These are phyloP conservation scores for Trichoderma hamatum DNA, from an alignment of 2,329 filamentous ascomycete species.

Conservation along the genomic window DNA sequence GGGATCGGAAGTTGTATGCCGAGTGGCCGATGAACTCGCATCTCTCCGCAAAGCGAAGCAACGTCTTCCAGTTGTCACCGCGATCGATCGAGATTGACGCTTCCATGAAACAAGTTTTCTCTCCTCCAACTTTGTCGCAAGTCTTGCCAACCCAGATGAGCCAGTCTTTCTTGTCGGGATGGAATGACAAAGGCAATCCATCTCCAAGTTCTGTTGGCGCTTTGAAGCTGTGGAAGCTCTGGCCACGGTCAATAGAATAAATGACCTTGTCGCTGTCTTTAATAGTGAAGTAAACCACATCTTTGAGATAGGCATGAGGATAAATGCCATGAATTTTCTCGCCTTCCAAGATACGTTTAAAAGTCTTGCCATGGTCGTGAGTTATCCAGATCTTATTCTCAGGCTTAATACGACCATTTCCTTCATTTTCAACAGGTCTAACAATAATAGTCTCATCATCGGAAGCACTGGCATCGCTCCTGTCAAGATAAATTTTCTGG, in stretches of 20 bases:
- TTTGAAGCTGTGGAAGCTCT: constrained; percentile 72
- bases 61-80: constrained; percentile 75
- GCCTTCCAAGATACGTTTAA: constrained; percentile 70
- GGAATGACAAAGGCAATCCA: constrained; percentile 68
- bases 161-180: constrained; percentile 85
- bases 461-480: constrained; percentile 63
- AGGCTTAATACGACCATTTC: constrained; percentile 37
- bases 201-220: constrained; percentile 59
- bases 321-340: constrained; percentile 72
- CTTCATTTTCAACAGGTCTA: constrained; percentile 47
- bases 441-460: constrained; percentile 73
- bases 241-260: constrained; percentile 80
- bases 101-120: constrained; percentile 66
- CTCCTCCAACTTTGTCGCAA: constrained; percentile 59
- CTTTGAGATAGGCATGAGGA: constrained; percentile 79
- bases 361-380: constrained; percentile 85
- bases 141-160: constrained; percentile 84
- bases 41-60: constrained; percentile 73
- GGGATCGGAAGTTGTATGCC: constrained; percentile 56
- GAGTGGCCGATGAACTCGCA: constrained; percentile 83
- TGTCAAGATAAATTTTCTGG: constrained; percentile 76
- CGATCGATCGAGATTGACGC: constrained; percentile 80
- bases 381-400: constrained; percentile 71
- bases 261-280: constrained; percentile 67
- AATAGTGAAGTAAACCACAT: constrained; percentile 78